phyloP scores from a whole-genome alignment of 345 rosid genomes.

The Lumnitzera racemosa region DNA sequence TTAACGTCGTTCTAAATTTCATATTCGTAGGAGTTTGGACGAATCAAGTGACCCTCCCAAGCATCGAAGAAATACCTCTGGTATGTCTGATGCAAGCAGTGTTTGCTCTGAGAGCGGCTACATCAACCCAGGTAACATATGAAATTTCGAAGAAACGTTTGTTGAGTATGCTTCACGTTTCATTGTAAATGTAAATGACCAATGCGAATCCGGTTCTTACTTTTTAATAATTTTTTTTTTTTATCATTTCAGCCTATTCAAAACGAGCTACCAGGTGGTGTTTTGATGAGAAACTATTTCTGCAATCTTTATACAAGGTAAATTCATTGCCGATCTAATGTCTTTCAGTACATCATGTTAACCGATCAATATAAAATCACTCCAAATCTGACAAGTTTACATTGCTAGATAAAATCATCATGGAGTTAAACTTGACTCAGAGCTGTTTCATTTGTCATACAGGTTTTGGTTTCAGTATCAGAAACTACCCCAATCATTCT shows the following conservation, averaged over 20 bases:
- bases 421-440: not conserved
- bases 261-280: slow-evolving; percentile 64
- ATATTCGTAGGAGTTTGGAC: slow-evolving; percentile 38
- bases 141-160: too few relatives aligned
- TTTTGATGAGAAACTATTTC: slow-evolving; percentile 68
- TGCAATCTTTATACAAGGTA: slow-evolving; percentile 92
- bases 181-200: not conserved
- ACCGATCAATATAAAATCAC: not conserved
- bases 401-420: too few relatives aligned
- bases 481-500: slow-evolving; percentile 52
- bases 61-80: slow-evolving; percentile 62
- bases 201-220: not conserved
- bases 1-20: not conserved
- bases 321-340: not conserved
- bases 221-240: not conserved
- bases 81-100: slow-evolving; percentile 58
- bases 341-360: not conserved
- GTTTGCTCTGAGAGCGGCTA: slow-evolving; percentile 25
- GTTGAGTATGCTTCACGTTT: too few relatives aligned
- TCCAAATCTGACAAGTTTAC: not conserved
- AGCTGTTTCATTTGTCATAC: slow-evolving; percentile 9
- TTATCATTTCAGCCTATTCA: slow-evolving; percentile 31
- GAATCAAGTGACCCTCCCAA: slow-evolving; percentile 36
- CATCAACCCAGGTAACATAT: slow-evolving; percentile 3
- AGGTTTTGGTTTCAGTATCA: slow-evolving; percentile 73